phyloP scores from a whole-genome alignment of 2,329 filamentous ascomycete genomes.

The Trichophyton simii region DNA sequence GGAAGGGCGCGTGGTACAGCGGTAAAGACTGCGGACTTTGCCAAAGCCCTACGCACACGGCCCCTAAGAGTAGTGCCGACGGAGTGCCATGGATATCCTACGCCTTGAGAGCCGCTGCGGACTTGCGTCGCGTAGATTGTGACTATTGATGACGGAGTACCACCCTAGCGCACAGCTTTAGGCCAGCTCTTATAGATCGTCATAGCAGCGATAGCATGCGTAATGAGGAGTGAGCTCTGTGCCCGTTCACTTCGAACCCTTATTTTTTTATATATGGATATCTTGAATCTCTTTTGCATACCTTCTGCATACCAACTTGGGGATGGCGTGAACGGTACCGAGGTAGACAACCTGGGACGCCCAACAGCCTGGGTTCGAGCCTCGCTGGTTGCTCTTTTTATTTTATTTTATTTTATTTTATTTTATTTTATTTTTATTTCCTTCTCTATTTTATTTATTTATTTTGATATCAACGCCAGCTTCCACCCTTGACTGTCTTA shows the following conservation, averaged over 20 bases:
- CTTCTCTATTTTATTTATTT: not conserved
- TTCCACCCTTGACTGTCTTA: not conserved
- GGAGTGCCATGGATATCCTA: not conserved
- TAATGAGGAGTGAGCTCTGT: not conserved
- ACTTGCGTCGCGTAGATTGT: not conserved
- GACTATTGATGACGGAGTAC: too few species aligned
- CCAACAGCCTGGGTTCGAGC: not conserved
- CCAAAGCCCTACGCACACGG: not conserved
- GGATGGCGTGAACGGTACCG: not conserved
- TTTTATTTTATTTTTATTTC: not conserved
- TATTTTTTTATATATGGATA: not conserved
- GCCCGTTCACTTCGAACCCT: not conserved
- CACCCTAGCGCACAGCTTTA: not conserved
- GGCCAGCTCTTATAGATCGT: not conserved
- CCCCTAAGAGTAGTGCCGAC: not conserved
- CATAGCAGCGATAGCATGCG: not conserved
- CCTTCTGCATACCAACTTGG: not conserved
- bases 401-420: not conserved
- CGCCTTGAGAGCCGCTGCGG: not conserved
- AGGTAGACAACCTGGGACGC: not conserved
- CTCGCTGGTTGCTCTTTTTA: not conserved
- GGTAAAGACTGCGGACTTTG: not conserved
- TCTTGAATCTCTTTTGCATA: not conserved
- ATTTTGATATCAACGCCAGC: not conserved
- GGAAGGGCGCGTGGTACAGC: not conserved